These are phyloP conservation scores for Monilinia laxa DNA, from an alignment of 2,329 filamentous ascomycete species.

Conservation along the genomic window DNA sequence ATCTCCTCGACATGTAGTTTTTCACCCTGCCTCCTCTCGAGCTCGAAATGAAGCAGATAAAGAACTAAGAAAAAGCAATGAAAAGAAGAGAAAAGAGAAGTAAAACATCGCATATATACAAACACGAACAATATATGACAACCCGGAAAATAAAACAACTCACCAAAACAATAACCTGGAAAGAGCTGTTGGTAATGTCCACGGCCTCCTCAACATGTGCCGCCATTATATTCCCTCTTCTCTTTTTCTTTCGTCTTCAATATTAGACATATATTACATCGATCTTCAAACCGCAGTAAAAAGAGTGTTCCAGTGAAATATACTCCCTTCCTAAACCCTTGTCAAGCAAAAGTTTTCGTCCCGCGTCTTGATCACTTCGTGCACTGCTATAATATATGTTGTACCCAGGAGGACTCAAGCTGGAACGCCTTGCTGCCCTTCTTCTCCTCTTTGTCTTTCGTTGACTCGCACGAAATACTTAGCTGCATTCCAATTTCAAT, in stretches of 20 bases:
- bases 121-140: neutral
- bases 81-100: neutral
- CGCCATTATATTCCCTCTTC: constrained; percentile 10
- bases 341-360: neutral
- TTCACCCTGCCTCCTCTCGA: neutral
- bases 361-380: neutral
- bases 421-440: neutral
- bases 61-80: neutral
- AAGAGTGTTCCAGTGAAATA: neutral
- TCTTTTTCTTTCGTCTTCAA: neutral
- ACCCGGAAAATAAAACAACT: constrained; percentile 42
- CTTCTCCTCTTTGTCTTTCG: constrained; percentile 1
- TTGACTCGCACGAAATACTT: neutral
- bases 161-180: constrained; percentile 76
- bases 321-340: neutral
- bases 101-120: neutral
- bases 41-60: neutral
- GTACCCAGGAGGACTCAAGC: neutral
- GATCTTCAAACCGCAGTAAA: no score
- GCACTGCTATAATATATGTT: neutral
- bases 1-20: neutral
- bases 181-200: constrained; percentile 24
- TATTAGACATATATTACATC: no score
- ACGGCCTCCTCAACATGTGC: constrained; percentile 45
- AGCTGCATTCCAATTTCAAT: constrained; percentile 3